phyloP scores from a whole-genome alignment of 2,329 filamentous ascomycete species.

The Stemphylium lycopersici region DNA sequence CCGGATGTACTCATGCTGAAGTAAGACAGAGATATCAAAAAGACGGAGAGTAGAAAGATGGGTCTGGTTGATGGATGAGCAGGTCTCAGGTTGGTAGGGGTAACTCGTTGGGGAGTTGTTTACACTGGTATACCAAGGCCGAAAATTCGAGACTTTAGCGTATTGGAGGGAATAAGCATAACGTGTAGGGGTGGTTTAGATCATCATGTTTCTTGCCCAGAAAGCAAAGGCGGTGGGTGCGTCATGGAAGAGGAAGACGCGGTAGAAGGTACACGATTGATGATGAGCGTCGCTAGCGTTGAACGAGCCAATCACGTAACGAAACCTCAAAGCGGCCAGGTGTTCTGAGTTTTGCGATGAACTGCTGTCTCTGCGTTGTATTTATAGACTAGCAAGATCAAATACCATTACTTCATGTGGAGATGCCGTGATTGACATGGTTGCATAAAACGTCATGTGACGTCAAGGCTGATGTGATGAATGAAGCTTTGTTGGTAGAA shows the following conservation, averaged over 20 bases:
- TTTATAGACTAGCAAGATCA: background rate
- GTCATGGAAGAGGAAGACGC: background rate
- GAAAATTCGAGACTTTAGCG: constrained; percentile 3
- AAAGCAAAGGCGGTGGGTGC: background rate
- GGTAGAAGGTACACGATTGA: background rate
- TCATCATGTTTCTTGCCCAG: constrained; percentile 5
- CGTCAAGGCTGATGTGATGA: background rate
- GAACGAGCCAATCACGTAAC: constrained; percentile 13
- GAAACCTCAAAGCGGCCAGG: constrained; percentile 1
- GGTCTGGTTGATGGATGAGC: constrained; percentile 11
- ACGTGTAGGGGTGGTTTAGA: background rate
- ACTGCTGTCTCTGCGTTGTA: background rate
- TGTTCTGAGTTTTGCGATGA: background rate
- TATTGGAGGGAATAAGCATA: constrained; percentile 11
- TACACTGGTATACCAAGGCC: constrained; percentile 15
- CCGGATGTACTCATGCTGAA: constrained; percentile 8
- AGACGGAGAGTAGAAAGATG: constrained; percentile 17
- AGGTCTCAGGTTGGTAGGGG: background rate
- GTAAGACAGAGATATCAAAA: constrained; percentile 16
- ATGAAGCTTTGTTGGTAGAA: background rate
- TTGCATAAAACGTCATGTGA: background rate
- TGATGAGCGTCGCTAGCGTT: constrained; percentile 6
- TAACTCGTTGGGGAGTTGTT: background rate
- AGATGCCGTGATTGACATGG: background rate
- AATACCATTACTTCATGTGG: background rate